These are phyloP conservation scores for Sphaerulina populicola DNA, from an alignment of 2,329 filamentous ascomycete species.

Conservation along the genomic window DNA sequence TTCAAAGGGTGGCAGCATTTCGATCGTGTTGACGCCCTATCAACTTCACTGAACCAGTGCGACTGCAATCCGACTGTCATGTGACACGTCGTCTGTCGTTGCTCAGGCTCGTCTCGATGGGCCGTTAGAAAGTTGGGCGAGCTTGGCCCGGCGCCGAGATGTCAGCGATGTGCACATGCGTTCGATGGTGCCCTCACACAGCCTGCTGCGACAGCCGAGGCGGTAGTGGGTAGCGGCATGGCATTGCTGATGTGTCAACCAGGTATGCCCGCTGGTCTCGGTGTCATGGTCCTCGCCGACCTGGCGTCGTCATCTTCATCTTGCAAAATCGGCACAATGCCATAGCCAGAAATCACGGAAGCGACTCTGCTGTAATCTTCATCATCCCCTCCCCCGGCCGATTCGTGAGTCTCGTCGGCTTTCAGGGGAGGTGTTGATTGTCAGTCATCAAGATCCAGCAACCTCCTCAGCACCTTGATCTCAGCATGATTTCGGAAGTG, in stretches of 20 bases:
- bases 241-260: background rate
- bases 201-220: too few species aligned
- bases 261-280: background rate
- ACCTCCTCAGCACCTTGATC: slow-evolving; percentile 29
- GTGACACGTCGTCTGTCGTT: too few species aligned
- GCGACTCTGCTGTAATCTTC: background rate
- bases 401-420: background rate
- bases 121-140: too few species aligned
- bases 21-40: too few species aligned
- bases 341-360: background rate
- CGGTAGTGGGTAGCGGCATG: too few species aligned
- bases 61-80: too few species aligned
- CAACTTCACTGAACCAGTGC: too few species aligned
- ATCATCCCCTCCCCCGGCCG: background rate
- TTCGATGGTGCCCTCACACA: too few species aligned
- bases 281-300: background rate
- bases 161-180: too few species aligned
- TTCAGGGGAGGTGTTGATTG: background rate
- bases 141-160: too few species aligned
- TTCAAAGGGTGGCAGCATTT: too few species aligned
- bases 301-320: background rate
- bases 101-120: too few species aligned
- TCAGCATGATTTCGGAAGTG: slow-evolving; percentile 35
- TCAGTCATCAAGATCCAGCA: slow-evolving; percentile 33
- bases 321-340: background rate